phyloP scores from a whole-genome alignment of 1,284 basidiomycete genomes.

The Melampsora larici-populina region DNA sequence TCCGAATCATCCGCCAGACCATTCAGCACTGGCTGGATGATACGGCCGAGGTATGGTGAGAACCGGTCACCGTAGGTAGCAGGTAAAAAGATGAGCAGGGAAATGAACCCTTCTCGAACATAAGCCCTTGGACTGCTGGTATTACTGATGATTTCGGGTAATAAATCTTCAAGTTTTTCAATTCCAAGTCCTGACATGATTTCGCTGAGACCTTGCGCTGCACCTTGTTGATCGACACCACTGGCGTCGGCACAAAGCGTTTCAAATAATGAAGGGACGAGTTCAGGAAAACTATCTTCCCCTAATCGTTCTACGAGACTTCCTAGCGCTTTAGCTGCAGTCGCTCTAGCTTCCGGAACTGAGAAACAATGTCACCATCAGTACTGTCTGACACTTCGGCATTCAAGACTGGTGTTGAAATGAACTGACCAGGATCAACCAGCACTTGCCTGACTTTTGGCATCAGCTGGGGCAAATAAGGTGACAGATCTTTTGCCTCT shows the following conservation, averaged over 20 bases:
- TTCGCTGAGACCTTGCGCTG: conserved; percentile 94
- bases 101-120: conserved; percentile 98
- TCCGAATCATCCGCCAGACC: conserved; percentile 93
- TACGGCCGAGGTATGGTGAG: conserved; percentile 89
- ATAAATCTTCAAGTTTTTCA: conserved; percentile 88
- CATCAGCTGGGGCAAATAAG: conserved; percentile 80
- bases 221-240: conserved; percentile 90
- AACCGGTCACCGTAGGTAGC: conserved; percentile 95
- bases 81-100: conserved; percentile 89
- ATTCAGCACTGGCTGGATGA: conserved; percentile 85
- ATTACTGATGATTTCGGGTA: conserved; percentile 90
- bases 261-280: conserved; percentile 82
- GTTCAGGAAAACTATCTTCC: conserved; percentile 90
- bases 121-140: conserved; percentile 84
- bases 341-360: conserved; percentile 93
- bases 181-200: conserved; percentile 93
- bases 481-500: conserved; percentile 94
- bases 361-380: background rate
- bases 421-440: conserved; percentile 57
- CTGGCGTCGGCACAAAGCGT: conserved; percentile 90
- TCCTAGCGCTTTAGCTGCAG: conserved; percentile 95
- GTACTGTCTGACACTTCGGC: background rate
- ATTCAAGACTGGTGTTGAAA: background rate
- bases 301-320: conserved; percentile 94
- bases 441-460: conserved; percentile 89